These are phyloP conservation scores for Solanum chiquidenum DNA, from an alignment of 257 asterid species.

Conservation along the genomic window DNA sequence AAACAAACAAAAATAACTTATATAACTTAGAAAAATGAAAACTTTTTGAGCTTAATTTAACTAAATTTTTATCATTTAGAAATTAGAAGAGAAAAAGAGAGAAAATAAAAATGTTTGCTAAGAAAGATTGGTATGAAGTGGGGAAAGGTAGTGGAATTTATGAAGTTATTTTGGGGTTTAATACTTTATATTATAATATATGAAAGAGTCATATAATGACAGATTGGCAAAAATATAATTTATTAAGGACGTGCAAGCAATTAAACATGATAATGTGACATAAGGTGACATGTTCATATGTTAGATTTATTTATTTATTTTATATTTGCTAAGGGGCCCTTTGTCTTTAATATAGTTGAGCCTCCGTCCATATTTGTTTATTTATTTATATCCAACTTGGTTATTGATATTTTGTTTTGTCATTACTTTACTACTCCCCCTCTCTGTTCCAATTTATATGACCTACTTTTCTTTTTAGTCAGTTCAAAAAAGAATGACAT, in stretches of 20 bases:
- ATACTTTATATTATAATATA: constrained; percentile 2
- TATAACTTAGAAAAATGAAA: neutral
- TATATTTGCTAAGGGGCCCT: constrained; percentile 12
- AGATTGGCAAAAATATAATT: constrained; percentile 50
- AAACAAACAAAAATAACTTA: neutral
- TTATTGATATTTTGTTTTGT: constrained; percentile 14
- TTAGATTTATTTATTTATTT: neutral
- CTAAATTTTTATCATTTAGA: neutral
- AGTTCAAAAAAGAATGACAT: no score
- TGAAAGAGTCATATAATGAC: constrained; percentile 37
- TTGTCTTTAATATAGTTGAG: neutral
- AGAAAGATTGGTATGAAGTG: constrained; percentile 26
- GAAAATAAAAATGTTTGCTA: neutral
- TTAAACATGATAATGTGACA: constrained; percentile 33
- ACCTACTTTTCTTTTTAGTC: no score
- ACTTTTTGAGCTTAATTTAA: neutral
- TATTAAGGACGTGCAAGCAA: constrained; percentile 65
- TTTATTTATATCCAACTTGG: constrained; percentile 1
- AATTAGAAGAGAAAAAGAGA: neutral
- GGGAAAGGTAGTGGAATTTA: constrained; percentile 27
- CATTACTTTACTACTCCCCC: neutral
- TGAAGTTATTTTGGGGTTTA: constrained; percentile 19
- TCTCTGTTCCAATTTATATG: no score
- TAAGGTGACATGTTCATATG: constrained; percentile 4
- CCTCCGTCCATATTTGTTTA: neutral